These are phyloP conservation scores for Amylostereum areolatum DNA, from an alignment of 1,284 basidiomycete species.

Conservation along the genomic window DNA sequence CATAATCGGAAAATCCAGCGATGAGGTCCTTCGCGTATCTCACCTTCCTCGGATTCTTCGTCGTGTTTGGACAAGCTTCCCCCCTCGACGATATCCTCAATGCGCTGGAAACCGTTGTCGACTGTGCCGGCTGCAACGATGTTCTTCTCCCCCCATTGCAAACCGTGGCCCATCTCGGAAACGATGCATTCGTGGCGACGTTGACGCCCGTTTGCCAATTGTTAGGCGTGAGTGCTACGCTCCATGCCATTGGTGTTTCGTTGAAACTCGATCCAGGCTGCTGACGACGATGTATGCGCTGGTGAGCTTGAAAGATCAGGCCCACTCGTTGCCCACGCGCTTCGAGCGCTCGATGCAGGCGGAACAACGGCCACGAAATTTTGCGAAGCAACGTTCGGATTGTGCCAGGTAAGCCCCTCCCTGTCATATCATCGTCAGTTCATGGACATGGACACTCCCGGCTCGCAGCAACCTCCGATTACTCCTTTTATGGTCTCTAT, in stretches of 20 bases:
- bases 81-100: constrained; percentile 34
- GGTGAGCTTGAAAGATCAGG: constrained; percentile 45
- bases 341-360: constrained; percentile 40
- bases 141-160: constrained; percentile 31
- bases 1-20: no score
- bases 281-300: constrained; percentile 46
- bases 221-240: constrained; percentile 23
- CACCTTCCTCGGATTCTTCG: no score
- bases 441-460: no score
- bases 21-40: no score
- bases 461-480: constrained; percentile 21
- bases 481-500: constrained; percentile 38
- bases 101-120: constrained; percentile 33
- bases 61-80: constrained; percentile 1
- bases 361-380: constrained; percentile 48
- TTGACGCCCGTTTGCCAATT: constrained; percentile 36
- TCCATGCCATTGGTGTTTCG: not conserved
- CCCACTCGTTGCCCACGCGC: constrained; percentile 51
- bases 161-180: constrained; percentile 35
- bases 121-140: constrained; percentile 40
- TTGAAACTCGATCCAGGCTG: constrained; percentile 19
- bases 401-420: constrained; percentile 38
- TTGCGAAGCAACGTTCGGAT: constrained; percentile 49
- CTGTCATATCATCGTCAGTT: not conserved
- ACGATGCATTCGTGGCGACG: constrained; percentile 32